These are phyloP conservation scores for Paraphaeosphaeria minitans DNA, from an alignment of 2,329 filamentous ascomycete species.

Conservation along the genomic window DNA sequence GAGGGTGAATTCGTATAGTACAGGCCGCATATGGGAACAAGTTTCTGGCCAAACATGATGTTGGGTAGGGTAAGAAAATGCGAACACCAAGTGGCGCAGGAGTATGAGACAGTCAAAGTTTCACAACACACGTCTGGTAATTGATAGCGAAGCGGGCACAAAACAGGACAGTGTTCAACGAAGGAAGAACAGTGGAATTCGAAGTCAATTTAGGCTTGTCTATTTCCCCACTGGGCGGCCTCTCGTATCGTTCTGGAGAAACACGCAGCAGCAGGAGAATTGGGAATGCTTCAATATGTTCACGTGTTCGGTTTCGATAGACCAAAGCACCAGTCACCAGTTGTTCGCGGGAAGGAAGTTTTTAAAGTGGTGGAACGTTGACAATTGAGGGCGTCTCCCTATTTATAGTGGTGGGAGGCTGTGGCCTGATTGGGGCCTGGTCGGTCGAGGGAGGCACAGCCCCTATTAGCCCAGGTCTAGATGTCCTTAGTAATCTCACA, in stretches of 20 bases:
- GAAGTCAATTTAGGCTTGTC: conserved; percentile 15
- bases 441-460: conserved; percentile 15
- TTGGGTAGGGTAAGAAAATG: not conserved
- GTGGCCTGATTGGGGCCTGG: conserved; percentile 4
- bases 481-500: conserved; percentile 10
- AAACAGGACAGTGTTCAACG: not conserved
- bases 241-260: conserved; percentile 1
- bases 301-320: conserved; percentile 1
- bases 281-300: conserved; percentile 6
- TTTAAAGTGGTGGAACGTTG: not conserved
- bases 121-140: not conserved
- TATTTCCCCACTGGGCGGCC: conserved; percentile 14
- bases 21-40: conserved; percentile 28
- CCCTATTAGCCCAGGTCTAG: not conserved
- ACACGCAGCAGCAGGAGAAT: not conserved
- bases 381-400: not conserved
- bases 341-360: conserved; percentile 1
- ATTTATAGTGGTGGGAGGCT: not conserved
- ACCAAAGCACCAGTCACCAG: conserved; percentile 13
- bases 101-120: not conserved
- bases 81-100: too few species aligned
- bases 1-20: conserved; percentile 29
- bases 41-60: conserved; percentile 4
- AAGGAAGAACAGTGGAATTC: conserved; percentile 1
- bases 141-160: not conserved